Evolutionary conservation across 2,329 filamentous ascomycete species (phyloP), one percentile per base, ranked within the genome.

Genomic region (Emydomyces testavorans): DNA sequence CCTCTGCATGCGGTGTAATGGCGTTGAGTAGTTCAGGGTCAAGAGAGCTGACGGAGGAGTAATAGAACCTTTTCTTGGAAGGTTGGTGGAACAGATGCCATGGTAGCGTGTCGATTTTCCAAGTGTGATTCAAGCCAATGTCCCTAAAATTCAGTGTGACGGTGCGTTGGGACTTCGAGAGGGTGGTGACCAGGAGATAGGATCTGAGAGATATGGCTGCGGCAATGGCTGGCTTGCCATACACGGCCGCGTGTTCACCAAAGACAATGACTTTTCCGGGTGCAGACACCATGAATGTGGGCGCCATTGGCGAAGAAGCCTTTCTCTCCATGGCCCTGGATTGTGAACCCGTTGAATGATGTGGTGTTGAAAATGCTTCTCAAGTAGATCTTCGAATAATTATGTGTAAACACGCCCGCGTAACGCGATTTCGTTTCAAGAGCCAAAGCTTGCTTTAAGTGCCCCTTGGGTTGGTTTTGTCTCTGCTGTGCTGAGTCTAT

Each of bases 201-300:
- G 92, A 96, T 57, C 92, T 83, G 21, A 98, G 77, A 23, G 92
- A 94, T 50, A 96, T 93, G 24, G 92, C 83, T 20, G 92, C 92
- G 46, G 92, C 92, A 65, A 98, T 90, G 50, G 92, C 90, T 56
- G 88, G 80, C 82, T 95, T 96, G 62, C 89, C 89, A 62, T 98
- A 80, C 16, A 98, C 92, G n/a, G 96, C 92, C 2, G 92, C 85
- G 70, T 98, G 92, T 66, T 98, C 92, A 56, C 92, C 92, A 69
- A 90, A 96, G 46, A 96, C 86, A 64, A 98, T 96, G 62, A 95
- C 92, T 66, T 98, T 98, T 54, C 90, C 92, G 0, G 92, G 92
- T 2, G 92, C 90, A n/a, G 92, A 96, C 49, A 96, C 89, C 85
- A 98, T 94, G 64, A 98, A 98, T 28, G 26, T 28, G 52, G 89